Conservation (phyloP, 2,329 filamentous ascomycete species). For the Cladosporium phlei region DNA sequence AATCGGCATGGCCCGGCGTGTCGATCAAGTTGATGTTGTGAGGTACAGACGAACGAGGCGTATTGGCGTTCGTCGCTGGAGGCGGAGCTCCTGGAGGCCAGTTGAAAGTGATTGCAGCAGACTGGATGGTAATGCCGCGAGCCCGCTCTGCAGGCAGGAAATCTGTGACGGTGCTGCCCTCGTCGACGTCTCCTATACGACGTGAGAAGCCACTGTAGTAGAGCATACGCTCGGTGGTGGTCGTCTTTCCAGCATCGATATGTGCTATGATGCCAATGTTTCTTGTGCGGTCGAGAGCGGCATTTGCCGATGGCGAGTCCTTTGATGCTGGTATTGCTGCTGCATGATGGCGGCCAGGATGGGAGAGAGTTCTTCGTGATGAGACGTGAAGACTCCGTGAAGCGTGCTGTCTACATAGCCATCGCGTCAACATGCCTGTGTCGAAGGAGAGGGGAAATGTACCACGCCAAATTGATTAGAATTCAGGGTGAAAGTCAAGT, state of each 20-base stretch:
- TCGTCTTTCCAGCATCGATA: slow-evolving; percentile 96
- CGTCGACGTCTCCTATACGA: slow-evolving; percentile 88
- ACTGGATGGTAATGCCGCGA: slow-evolving; percentile 95
- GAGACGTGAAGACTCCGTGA: not conserved
- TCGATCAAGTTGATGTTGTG: slow-evolving; percentile 90
- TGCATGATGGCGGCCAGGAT: slow-evolving; percentile 12
- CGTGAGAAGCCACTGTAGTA: slow-evolving; percentile 90
- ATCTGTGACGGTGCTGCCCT: slow-evolving; percentile 94
- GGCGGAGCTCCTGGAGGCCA: slow-evolving; percentile 62
- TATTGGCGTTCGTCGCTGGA: slow-evolving; percentile 25
- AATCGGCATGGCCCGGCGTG: slow-evolving; percentile 94
- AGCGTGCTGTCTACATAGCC: slow-evolving; percentile 20
- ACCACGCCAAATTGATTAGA: too few relatives aligned
- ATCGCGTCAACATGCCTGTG: slow-evolving; percentile 15
- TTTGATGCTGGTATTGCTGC: slow-evolving; percentile 1
- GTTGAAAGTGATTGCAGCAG: slow-evolving; percentile 88
- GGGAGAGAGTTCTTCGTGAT: slow-evolving; percentile 12
- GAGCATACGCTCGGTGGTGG: slow-evolving; percentile 97
- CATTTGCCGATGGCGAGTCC: slow-evolving; percentile 7
- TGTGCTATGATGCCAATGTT: slow-evolving; percentile 99
- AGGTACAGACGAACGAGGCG: slow-evolving; percentile 47
- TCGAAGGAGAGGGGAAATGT: too few relatives aligned
- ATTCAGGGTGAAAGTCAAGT: too few relatives aligned
- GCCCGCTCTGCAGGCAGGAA: slow-evolving; percentile 90
- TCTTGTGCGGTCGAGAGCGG: slow-evolving; percentile 52